phyloP scores from a whole-genome alignment of 2,329 filamentous ascomycete genomes.

The Xylariaceae sp. region DNA sequence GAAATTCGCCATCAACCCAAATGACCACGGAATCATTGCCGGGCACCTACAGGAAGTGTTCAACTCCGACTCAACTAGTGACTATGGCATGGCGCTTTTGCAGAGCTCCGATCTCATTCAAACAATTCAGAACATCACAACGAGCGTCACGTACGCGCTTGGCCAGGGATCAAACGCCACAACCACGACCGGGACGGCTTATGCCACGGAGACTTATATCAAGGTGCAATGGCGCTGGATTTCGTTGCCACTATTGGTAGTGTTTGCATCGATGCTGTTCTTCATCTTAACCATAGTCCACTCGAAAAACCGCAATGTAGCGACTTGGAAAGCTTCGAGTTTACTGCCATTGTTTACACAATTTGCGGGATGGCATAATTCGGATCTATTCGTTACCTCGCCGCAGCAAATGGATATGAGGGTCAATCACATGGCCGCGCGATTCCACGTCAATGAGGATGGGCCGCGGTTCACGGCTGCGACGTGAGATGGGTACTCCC shows the following conservation, averaged over 20 bases:
- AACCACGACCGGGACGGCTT: neutral
- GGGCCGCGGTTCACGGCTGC: neutral
- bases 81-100: conserved; percentile 3
- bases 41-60: conserved; percentile 3
- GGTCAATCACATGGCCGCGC: neutral
- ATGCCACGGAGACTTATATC: conserved; percentile 3
- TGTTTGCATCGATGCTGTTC: neutral
- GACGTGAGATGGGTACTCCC: no score
- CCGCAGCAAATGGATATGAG: neutral
- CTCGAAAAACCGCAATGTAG: neutral
- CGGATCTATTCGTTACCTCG: neutral
- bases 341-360: neutral
- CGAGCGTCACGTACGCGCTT: conserved; percentile 4
- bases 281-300: neutral
- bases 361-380: conserved; percentile 1
- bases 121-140: conserved; percentile 4
- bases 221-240: conserved; percentile 1
- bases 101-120: conserved; percentile 1
- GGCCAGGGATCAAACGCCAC: conserved; percentile 3
- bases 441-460: neutral
- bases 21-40: conserved; percentile 5
- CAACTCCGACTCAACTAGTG: neutral
- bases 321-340: conserved; percentile 3
- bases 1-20: conserved; percentile 4
- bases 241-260: neutral